Base-by-base conservation (phyloP, 2,329 filamentous ascomycete species). In the Colletotrichum chlorophyti region DNA sequence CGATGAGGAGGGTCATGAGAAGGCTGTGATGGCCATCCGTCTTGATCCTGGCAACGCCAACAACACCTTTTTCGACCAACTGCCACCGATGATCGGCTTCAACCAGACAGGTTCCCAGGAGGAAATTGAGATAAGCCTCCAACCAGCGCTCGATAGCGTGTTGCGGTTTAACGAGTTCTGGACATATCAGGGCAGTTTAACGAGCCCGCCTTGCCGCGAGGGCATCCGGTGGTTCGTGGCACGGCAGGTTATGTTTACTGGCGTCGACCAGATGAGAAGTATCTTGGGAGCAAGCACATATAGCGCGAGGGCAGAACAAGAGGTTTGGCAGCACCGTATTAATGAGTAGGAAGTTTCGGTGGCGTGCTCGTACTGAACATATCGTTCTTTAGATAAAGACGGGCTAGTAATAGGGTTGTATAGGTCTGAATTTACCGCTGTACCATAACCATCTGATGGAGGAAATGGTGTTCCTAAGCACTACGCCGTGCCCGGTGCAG, bases 141-240 rank as follows among this genome's bases (percentile, higher is more conserved):
- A 61, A 11, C 41, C 67, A 2, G 73, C 74, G 0, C 47, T 81
- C 7, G 60, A 69, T 3, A 71, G 72, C 35, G 76, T 76, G 0
- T 63, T 70, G 4, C 63, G 68, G 10, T 77, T 80, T 62, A 68
- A 70, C 23, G 74, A 78, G 50, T 81, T 78, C 58, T 81, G 77
- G 77, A 81, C 78, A 1, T 81, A 81, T 63, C 66, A 72, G 55
- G 78, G 79, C 7, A 77, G 74, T 52, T 64, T 81, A 67, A 81
- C 79, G 2, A 76, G 71, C 49, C 82, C 73, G 54, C 81, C 71
- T 55, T 83, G 71, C 68, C 72, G 66, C 29, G 80, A 79, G 66
- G 79, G 76, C 3, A 70, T 78, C 24, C 65, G 76, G 31, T 82
- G 76, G 74, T 81, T 76, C 21, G 43, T 54, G 6, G 51, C 55